Evolutionary conservation across 2,329 filamentous ascomycete genomes (phyloP), one percentile per base, ranked within the genome.

Genomic region (Scytalidium lignicola): DNA sequence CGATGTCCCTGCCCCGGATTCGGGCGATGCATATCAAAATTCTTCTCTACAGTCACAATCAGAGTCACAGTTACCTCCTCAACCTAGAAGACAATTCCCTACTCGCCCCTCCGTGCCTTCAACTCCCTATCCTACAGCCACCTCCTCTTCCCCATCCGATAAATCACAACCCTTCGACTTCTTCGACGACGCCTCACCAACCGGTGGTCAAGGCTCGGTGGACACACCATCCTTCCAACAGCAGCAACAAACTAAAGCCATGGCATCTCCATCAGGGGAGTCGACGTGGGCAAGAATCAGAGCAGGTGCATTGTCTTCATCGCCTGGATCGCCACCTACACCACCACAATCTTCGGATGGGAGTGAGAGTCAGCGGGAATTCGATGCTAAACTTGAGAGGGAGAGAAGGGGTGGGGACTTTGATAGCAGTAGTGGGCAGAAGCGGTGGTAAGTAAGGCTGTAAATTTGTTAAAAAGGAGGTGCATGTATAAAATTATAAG

Each of bases 121-220:
- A n/a, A 26, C 6, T 26, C 8, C 32, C 32, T 37, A 37, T 13
- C 12, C 5, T 13, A 17, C 32, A 8, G 15, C 15, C 32, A 17
- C 32, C 23, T 26, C 10, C 23, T 5, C 10, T 7, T 37, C 32
- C n/a, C 15, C 15, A 37, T 5, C 10, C 15, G 43, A 44, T 28
- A 28, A 7, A 8, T 41, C 32, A 32, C 43, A 55, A 20, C 41
- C 56, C 1, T 60, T 61, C 15, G 55, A 55, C 45, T 22, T 53
- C n/a, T 64, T 59, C 21, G 59, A 61, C 49, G 57, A 64, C 49
- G 58, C 57, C 17, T 64, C 62, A 20, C 58, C 61, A n/a, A 60
- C 60, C 1, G 52, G 53, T 17, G 56, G 55, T 17, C 54, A 55
- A 26, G 56, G 52, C 2, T 49, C 44, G 8, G 47, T 51, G 17